Base-by-base conservation (phyloP, 1,284 basidiomycete genomes). In the Macrocystidia cucumis region DNA sequence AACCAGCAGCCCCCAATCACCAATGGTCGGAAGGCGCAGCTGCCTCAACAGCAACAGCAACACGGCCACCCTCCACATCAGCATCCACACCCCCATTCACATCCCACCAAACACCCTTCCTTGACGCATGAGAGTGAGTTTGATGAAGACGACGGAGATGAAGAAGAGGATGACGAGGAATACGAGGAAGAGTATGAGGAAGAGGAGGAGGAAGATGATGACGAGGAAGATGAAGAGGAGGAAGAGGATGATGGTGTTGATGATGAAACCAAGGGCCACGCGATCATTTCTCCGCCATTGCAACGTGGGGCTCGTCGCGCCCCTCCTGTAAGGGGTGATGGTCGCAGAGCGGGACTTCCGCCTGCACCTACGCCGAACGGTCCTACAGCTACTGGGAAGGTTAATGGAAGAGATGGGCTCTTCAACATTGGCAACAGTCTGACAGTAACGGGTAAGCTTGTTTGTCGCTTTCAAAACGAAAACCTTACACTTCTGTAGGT, bases 351-450 rank as follows among this genome's bases (percentile, higher is more conserved):
- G 8, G 23, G 8, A 8, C 23, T 8, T 8, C 23, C 23, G 8
- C 37, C 42, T 21, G 40, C 44, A 27, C 42, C 42, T 27, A 28
- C 12, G 14, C 6, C 24, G 5, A 44, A 56, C 55, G 47, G 54
- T 51, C 31, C 51, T 14, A 44, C 35, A 43, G 38, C 54, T 38
- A 30, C 48, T 56, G 43, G 44, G 29, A 50, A 71, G 59, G 56
- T 52, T 52, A 38, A 61, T 33, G 54, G 63, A 57, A 50, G 67
- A 60, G 52, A 63, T 46, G 85, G 88, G 45, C 68, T 88, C 43
- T 86, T 91, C 59, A 82, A 78, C 47, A 78, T 90, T 47, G 82
- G 85, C 38, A 79, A 65, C 53, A 84, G 74, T 51, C 65, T 92
- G 21, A 85, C 88, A 35, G 87, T 90, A 49, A 86, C 90, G 54